Evolutionary conservation across 352 stramenopile genomes (phyloP).

Genomic region (Phytophthora sp.): DNA sequence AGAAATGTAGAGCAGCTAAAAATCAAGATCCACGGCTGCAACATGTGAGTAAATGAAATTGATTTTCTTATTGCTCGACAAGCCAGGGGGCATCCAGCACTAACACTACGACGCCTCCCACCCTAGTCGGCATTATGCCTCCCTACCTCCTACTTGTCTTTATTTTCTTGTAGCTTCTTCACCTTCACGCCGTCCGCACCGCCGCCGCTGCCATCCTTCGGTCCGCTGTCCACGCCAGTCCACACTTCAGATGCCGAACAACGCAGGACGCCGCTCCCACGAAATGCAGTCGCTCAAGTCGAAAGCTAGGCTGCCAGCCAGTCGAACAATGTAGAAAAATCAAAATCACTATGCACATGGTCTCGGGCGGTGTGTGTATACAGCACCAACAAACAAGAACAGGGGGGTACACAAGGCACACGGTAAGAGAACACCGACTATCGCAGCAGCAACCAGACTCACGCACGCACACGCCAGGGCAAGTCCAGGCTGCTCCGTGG

Average conservation of each 20-base stretch:
- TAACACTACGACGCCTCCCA: slow-evolving; percentile 24
- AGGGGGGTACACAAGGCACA: slow-evolving; percentile 41
- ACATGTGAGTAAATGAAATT: slow-evolving; percentile 14
- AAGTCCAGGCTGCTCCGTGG: slow-evolving; percentile 26
- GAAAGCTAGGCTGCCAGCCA: slow-evolving; percentile 28
- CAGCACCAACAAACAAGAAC: slow-evolving; percentile 49
- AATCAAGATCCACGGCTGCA: not conserved
- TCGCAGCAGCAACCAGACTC: slow-evolving; percentile 45
- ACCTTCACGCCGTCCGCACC: slow-evolving; percentile 9
- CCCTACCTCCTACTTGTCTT: slow-evolving; percentile 1
- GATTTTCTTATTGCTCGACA: slow-evolving; percentile 36
- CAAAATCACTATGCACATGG: slow-evolving; percentile 42
- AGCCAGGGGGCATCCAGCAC: slow-evolving; percentile 26
- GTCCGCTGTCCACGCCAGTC: slow-evolving; percentile 21
- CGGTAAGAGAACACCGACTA: slow-evolving; percentile 45
- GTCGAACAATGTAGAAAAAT: slow-evolving; percentile 43
- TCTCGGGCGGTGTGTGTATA: slow-evolving; percentile 33
- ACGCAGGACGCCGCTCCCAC: slow-evolving; percentile 11
- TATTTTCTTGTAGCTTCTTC: slow-evolving; percentile 3
- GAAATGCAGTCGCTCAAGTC: slow-evolving; percentile 10
- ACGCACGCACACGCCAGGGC: slow-evolving; percentile 36
- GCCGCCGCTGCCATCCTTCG: slow-evolving; percentile 23
- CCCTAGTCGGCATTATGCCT: not conserved
- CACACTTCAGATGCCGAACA: not conserved
- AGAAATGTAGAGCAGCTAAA: not conserved